A percentile compares a stretch with the other conserved stretches of the same genome.
Conservation (phyloP, 495 filamentous ascomycete genomes). For the Durotheca rogersii region DNA sequence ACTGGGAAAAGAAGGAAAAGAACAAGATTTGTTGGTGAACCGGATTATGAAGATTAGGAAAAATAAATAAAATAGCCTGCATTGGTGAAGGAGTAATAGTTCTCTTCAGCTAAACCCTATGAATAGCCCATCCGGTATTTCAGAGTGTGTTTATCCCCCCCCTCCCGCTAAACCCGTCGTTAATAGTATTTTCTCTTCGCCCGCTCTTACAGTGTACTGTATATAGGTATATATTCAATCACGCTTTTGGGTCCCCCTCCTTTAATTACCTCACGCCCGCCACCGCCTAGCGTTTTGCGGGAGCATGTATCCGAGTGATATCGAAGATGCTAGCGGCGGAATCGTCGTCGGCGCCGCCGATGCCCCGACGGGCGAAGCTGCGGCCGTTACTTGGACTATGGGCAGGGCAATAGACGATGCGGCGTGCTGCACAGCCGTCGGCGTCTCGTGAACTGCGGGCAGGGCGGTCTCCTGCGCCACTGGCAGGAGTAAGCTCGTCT, state of each 20-base stretch:
- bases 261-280: conserved; percentile 21
- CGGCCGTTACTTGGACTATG: conserved; percentile 4
- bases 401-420: conserved; percentile 4
- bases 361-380: background rate
- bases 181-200: conserved; percentile 1
- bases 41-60: conserved; percentile 22
- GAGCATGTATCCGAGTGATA: conserved; percentile 20
- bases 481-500: conserved; percentile 5
- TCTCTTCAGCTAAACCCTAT: no score
- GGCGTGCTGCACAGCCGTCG: conserved; percentile 4
- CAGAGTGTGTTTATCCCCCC: conserved; percentile 2
- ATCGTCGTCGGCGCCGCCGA: background rate
- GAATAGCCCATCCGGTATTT: no score
- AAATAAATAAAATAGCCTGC: conserved; percentile 10
- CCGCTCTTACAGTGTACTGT: no score
- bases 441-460: background rate
- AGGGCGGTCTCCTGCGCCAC: background rate
- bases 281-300: conserved; percentile 14
- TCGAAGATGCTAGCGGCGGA: conserved; percentile 11
- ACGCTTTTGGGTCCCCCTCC: no score
- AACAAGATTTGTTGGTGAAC: no score
- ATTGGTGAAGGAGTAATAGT: conserved; percentile 8
- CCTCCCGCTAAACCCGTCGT: no score
- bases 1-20: no score
- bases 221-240: no score